These are phyloP conservation scores for Tetrapisispora namnaoensis DNA, from an alignment of 805 yeast species.

Conservation along the genomic window DNA sequence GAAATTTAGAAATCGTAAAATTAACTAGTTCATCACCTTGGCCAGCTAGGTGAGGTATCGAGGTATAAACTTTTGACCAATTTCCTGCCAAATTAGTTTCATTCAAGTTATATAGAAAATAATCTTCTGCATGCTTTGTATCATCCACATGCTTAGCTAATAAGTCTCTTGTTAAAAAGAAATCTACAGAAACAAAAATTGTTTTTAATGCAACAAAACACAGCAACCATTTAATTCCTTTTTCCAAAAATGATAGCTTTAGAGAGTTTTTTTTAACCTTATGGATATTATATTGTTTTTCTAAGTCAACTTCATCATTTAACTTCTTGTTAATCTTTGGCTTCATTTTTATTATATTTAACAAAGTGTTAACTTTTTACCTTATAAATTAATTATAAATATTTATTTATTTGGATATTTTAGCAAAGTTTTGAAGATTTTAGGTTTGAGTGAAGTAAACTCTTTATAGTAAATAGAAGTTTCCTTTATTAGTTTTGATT, in stretches of 20 bases:
- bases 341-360: background rate
- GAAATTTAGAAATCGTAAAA: slow-evolving; percentile 50
- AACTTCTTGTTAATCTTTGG: background rate
- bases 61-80: slow-evolving; percentile 46
- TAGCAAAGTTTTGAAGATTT: background rate
- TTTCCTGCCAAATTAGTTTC: slow-evolving; percentile 34
- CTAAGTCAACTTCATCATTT: background rate
- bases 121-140: background rate
- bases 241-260: too few species aligned
- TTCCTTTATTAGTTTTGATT: too few species aligned
- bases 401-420: background rate
- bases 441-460: too few species aligned
- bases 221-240: too few species aligned
- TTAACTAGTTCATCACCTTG: slow-evolving; percentile 39
- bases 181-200: background rate
- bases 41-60: slow-evolving; percentile 51
- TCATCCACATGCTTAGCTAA: background rate
- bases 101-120: slow-evolving; percentile 19
- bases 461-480: too few species aligned
- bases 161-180: too few species aligned
- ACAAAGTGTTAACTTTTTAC: background rate
- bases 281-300: background rate
- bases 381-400: background rate
- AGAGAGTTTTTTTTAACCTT: too few species aligned
- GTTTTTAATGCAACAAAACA: background rate